Conservation (phyloP, 176 grass and related monocot species). For the Guadua angustifolia region DNA sequence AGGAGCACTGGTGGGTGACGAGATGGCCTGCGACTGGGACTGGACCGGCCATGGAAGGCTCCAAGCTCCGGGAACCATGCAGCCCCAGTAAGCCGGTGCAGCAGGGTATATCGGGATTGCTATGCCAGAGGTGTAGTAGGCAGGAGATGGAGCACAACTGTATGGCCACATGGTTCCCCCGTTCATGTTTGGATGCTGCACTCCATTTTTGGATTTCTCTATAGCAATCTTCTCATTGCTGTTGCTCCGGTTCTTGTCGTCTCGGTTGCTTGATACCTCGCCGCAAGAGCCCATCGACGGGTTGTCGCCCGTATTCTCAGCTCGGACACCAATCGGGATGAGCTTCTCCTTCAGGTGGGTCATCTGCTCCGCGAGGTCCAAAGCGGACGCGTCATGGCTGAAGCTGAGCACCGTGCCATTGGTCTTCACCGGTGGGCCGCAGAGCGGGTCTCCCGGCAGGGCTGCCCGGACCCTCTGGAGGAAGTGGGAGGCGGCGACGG, state of each 20-base stretch:
- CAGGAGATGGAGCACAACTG: conserved; percentile 42
- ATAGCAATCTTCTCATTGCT: not conserved
- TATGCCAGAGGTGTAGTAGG: conserved; percentile 51
- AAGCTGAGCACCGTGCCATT: conserved; percentile 66
- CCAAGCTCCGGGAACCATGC: conserved; percentile 58
- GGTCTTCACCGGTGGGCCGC: not conserved
- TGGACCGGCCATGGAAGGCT: conserved; percentile 58
- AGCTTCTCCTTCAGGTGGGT: conserved; percentile 1
- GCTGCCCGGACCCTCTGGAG: conserved; percentile 39
- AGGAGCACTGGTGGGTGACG: conserved; percentile 26
- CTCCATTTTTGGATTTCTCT: conserved; percentile 4
- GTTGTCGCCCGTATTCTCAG: not conserved
- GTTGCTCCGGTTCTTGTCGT: conserved; percentile 24
- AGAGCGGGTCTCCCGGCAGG: conserved; percentile 10
- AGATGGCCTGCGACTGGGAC: not conserved
- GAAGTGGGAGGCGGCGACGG: conserved; percentile 49
- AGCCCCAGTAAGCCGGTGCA: conserved; percentile 61
- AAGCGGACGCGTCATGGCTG: conserved; percentile 20
- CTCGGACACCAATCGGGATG: not conserved
- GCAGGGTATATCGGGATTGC: conserved; percentile 70
- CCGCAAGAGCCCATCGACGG: conserved; percentile 14
- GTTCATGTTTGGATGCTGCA: conserved; percentile 35
- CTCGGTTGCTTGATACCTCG: conserved; percentile 48
- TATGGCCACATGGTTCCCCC: conserved; percentile 52
- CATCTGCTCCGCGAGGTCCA: conserved; percentile 33